Evolutionary conservation across 495 filamentous ascomycete genomes (phyloP).

Genomic region (Astrothelium macrocarpum): DNA sequence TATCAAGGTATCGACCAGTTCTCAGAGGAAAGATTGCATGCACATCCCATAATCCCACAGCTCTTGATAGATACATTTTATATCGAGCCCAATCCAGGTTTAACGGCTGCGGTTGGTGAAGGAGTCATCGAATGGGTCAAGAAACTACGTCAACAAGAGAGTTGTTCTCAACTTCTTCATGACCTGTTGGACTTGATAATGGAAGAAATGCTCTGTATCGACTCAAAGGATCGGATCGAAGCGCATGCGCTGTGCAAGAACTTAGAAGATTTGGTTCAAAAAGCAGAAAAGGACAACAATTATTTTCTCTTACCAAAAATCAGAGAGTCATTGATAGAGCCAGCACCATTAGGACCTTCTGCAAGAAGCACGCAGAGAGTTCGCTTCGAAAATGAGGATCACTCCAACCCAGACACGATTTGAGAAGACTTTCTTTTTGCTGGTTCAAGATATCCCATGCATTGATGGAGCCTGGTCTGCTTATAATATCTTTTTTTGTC

Average conservation of each 20-base stretch:
- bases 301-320: slow-evolving; percentile 7
- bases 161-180: slow-evolving; percentile 6
- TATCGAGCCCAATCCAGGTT: not conserved
- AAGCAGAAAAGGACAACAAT: slow-evolving; percentile 6
- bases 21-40: not conserved
- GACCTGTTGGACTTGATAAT: slow-evolving; percentile 10
- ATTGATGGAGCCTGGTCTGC: too few relatives aligned
- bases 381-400: not conserved
- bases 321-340: not conserved
- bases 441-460: too few relatives aligned
- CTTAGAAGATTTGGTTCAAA: not conserved
- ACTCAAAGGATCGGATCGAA: slow-evolving; percentile 7
- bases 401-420: too few relatives aligned
- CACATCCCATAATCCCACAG: not conserved
- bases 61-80: not conserved
- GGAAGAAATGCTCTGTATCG: slow-evolving; percentile 9
- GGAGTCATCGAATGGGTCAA: slow-evolving; percentile 8
- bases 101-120: not conserved
- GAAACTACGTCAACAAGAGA: slow-evolving; percentile 9
- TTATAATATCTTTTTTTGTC: too few relatives aligned
- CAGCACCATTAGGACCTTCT: not conserved
- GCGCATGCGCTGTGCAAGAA: not conserved
- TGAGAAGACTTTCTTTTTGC: too few relatives aligned
- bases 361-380: not conserved
- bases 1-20: not conserved